Base-by-base conservation (phyloP, 768 basidiomycete species). In the Amanita pallidorosea region DNA sequence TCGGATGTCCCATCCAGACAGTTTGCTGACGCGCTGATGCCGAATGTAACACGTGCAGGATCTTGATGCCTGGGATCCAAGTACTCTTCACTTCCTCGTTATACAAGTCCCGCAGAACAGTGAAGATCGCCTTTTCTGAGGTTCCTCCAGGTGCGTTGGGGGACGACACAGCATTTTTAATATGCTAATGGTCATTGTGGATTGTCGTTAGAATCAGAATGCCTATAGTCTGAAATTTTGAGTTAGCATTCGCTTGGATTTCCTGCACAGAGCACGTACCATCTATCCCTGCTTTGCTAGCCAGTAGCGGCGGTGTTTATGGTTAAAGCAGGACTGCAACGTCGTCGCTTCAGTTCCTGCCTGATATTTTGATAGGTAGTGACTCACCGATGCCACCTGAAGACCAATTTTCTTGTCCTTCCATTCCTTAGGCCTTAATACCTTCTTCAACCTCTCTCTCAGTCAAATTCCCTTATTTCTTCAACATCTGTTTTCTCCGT, bases 391-490 rank as follows among this genome's bases (percentile, higher is more conserved):
- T 0, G 73, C 74, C 31, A 86, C 71, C 64, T 85, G 83, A 31
- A 77, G 67, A 2, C 83, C 81, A 37, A 68, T 69, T 47, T 75
- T 71, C 45, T 61, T 60, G 36, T 64, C 65, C 59, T 74, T 76
- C 84, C 82, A 87, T 17, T 75, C 73, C 31, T 57, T n/a, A n/a
- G n/a, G n/a, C n/a, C n/a, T n/a, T 53, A 33, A 85, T 74, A 35
- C 78, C 74, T 43, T 71, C 60, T 48, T 84, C 76, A 13, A 81
- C 69, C 25, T 70, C 63, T 12, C 56, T 55, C 62, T 69, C 71
- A 75, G 46, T 70, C 57, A 12, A 61, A 60, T 13, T 62, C 38
- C 25, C 46, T 61, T 17, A 80, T 60, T 53, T 75, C 77, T 27
- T 64, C 61, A 8, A 85, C 75, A 27, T 74, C 67, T 29, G 71